These are phyloP conservation scores for Hericium coralloides DNA, from an alignment of 768 basidiomycete species.

Conservation along the genomic window DNA sequence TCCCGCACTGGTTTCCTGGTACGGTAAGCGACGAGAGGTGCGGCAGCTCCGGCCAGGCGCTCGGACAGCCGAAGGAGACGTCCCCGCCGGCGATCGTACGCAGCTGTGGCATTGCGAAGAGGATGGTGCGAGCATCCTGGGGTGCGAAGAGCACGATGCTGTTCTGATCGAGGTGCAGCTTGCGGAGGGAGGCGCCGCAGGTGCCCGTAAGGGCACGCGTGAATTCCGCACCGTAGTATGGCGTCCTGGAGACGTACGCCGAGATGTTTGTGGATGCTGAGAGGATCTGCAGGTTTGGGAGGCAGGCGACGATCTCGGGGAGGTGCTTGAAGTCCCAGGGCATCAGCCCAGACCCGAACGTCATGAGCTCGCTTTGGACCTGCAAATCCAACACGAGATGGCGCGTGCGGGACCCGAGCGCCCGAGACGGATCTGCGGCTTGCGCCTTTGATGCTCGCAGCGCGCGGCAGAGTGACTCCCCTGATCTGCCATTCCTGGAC, in stretches of 20 bases:
- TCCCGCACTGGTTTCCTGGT: background rate
- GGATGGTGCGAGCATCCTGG: background rate
- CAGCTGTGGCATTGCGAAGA: background rate
- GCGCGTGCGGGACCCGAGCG: background rate
- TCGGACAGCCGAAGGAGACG: background rate
- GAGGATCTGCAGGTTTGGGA: background rate
- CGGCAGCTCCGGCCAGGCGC: background rate
- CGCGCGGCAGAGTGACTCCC: background rate
- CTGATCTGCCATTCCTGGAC: background rate
- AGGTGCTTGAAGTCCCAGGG: background rate
- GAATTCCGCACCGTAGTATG: background rate
- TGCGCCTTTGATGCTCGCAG: background rate
- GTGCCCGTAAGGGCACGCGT: background rate
- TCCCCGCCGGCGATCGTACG: background rate
- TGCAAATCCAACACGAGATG: background rate
- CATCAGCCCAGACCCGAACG: background rate
- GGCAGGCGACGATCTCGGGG: background rate
- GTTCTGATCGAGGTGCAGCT: background rate
- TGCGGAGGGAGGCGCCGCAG: background rate
- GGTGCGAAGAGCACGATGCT: background rate
- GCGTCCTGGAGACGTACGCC: background rate
- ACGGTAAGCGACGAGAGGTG: background rate
- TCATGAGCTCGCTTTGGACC: background rate
- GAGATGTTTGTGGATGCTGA: background rate
- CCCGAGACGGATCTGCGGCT: background rate